phyloP scores from a whole-genome alignment of 768 basidiomycete genomes.

The Podaxis sp. region DNA sequence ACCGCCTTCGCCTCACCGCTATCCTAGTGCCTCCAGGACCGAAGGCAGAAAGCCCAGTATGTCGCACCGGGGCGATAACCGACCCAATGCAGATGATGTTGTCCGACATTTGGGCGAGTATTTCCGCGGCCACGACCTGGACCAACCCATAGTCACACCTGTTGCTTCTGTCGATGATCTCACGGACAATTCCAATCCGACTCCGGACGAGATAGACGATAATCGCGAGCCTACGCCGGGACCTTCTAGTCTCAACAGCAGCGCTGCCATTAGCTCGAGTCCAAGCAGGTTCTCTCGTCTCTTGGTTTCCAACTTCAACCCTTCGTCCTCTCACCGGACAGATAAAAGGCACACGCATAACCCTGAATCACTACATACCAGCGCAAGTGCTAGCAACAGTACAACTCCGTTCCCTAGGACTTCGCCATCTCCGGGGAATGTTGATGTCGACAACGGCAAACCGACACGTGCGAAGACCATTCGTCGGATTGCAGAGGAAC shows the following conservation, averaged over 20 bases:
- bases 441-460: constrained; percentile 22
- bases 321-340: background rate
- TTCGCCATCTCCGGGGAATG: background rate
- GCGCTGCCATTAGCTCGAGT: background rate
- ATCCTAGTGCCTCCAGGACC: background rate
- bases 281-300: constrained; percentile 5
- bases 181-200: background rate
- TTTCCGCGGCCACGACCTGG: constrained; percentile 88
- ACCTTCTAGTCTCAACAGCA: background rate
- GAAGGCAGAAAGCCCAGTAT: background rate
- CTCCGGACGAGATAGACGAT: constrained; percentile 7
- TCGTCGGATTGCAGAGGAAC: constrained; percentile 76
- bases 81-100: constrained; percentile 77
- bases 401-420: background rate
- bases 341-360: background rate
- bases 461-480: constrained; percentile 69
- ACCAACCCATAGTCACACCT: constrained; percentile 75
- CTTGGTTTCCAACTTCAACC: constrained; percentile 8
- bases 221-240: background rate
- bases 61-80: constrained; percentile 34
- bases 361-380: background rate
- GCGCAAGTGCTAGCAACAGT: background rate
- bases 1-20: constrained; percentile 4
- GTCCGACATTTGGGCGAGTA: constrained; percentile 78
- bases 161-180: constrained; percentile 26